Conservation (phyloP, 441 rosid species). For the Croton setiger region DNA sequence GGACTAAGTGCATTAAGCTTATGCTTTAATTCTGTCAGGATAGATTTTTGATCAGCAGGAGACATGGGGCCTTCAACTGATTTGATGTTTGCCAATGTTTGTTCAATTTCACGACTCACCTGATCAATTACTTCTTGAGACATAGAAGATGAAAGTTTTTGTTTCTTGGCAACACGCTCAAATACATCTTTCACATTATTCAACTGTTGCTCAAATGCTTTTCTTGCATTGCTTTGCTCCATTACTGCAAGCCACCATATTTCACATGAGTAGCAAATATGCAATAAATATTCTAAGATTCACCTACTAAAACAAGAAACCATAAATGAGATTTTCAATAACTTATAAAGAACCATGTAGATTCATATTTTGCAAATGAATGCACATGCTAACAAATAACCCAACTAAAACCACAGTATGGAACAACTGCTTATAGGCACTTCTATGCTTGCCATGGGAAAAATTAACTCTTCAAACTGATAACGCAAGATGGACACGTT, state of each 20-base stretch:
- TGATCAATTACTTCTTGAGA: slow-evolving; percentile 49
- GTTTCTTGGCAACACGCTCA: slow-evolving; percentile 52
- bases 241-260: slow-evolving; percentile 29
- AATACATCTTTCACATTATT: slow-evolving; percentile 44
- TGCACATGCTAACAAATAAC: too few species aligned
- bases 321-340: neutral
- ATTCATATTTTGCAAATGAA: too few species aligned
- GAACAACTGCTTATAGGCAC: too few species aligned
- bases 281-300: neutral
- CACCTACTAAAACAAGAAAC: neutral
- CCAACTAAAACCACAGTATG: too few species aligned
- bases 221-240: slow-evolving; percentile 40
- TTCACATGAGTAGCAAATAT: neutral
- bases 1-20: slow-evolving; percentile 44
- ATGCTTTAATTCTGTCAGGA: slow-evolving; percentile 37
- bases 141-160: slow-evolving; percentile 42
- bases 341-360: slow-evolving; percentile 4
- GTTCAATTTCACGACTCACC: slow-evolving; percentile 40
- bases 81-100: slow-evolving; percentile 39
- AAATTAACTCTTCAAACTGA: too few species aligned
- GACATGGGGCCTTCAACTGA: slow-evolving; percentile 22
- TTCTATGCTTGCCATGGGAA: too few species aligned
- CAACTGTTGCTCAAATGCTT: slow-evolving; percentile 42
- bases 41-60: slow-evolving; percentile 31
- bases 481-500: too few species aligned